Conservation (phyloP, 768 basidiomycete species). For the Podaxis carcinomalis region DNA sequence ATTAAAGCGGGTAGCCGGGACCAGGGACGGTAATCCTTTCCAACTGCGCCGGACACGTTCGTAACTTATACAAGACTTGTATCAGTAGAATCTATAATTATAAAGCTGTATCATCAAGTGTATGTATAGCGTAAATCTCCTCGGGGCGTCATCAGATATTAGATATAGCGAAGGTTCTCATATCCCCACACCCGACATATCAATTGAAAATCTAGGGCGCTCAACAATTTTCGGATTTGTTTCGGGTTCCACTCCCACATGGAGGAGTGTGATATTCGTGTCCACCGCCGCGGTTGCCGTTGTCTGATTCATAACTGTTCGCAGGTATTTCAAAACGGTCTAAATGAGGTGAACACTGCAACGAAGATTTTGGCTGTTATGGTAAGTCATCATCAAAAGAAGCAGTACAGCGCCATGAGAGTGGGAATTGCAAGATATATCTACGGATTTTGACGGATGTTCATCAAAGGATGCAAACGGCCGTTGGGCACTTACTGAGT, state of each 20-base stretch:
- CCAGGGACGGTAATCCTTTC: neutral
- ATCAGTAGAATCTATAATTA: neutral
- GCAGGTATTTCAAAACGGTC: too few relatives aligned
- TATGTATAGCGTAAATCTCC: neutral
- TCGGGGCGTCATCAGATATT: neutral
- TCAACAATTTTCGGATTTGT: neutral
- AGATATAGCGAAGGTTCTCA: too few relatives aligned
- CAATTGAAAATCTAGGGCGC: neutral
- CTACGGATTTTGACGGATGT: too few relatives aligned
- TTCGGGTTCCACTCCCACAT: neutral
- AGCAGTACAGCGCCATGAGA: too few relatives aligned
- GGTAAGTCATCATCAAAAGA: too few relatives aligned
- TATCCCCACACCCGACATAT: neutral
- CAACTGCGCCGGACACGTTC: neutral
- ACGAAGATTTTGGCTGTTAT: too few relatives aligned
- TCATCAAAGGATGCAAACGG: too few relatives aligned
- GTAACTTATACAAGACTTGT: neutral
- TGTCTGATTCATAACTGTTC: too few relatives aligned
- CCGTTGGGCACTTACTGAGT: neutral
- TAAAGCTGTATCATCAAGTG: neutral
- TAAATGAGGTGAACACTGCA: too few relatives aligned
- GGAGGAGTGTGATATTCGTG: too few relatives aligned
- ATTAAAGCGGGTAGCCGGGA: neutral
- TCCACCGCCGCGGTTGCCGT: too few relatives aligned
- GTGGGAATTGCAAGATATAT: too few relatives aligned